phyloP scores from a whole-genome alignment of 495 filamentous ascomycete genomes.

The Podospora sp. region DNA sequence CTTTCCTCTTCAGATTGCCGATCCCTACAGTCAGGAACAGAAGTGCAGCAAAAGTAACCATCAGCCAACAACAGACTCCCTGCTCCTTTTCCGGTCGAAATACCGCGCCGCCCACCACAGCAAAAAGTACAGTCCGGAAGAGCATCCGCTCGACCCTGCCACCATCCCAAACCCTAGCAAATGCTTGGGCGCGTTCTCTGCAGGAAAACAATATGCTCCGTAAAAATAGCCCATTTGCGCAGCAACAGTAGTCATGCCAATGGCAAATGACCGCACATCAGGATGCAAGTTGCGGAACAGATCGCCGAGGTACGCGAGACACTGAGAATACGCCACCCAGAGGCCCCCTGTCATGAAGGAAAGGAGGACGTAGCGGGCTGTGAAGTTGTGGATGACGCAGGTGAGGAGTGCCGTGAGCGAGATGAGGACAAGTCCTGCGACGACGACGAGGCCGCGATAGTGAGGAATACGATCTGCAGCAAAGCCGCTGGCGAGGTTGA shows the following conservation, averaged over 20 bases:
- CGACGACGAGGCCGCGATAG: slow-evolving; percentile 33
- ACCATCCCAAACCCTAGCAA: slow-evolving; percentile 34
- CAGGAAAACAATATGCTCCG: slow-evolving; percentile 41
- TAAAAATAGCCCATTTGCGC: slow-evolving; percentile 57
- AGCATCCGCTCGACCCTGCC: background rate
- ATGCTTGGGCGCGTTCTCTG: slow-evolving; percentile 31
- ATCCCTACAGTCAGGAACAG: no score
- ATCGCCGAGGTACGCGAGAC: slow-evolving; percentile 47
- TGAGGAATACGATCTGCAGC: slow-evolving; percentile 30
- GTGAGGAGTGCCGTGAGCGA: slow-evolving; percentile 47
- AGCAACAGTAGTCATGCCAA: slow-evolving; percentile 53
- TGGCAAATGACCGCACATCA: slow-evolving; percentile 46
- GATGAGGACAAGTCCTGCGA: slow-evolving; percentile 43
- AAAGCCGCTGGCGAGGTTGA: slow-evolving; percentile 36
- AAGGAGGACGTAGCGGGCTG: slow-evolving; percentile 54
- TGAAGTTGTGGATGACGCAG: slow-evolving; percentile 47
- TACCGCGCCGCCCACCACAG: no score
- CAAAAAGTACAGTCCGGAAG: no score
- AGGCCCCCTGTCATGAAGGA: slow-evolving; percentile 54
- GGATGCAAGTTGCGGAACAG: slow-evolving; percentile 45
- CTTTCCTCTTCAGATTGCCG: no score
- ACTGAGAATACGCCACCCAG: slow-evolving; percentile 49
- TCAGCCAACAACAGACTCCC: no score
- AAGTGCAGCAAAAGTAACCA: no score
- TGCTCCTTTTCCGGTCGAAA: no score